Conservation (phyloP, 805 yeast genomes). For the Metschnikowia cubensis region DNA sequence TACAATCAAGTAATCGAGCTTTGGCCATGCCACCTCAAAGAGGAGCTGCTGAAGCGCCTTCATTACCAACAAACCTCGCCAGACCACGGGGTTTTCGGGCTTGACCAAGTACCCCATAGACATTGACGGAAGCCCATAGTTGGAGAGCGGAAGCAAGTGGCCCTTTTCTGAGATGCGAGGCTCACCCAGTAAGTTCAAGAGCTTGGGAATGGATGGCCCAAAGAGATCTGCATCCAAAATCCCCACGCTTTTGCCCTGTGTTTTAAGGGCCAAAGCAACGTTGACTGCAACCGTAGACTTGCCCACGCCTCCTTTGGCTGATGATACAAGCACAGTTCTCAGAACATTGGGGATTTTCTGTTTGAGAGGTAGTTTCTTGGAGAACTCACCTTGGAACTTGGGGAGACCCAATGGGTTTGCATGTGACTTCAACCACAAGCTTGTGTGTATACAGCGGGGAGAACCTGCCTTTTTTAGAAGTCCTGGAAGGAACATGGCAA, state of each 20-base stretch:
- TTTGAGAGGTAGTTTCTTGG: conserved; percentile 43
- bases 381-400: conserved; percentile 6
- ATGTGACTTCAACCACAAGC: conserved; percentile 8
- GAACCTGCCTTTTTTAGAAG: not conserved
- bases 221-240: conserved; percentile 76
- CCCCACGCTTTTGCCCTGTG: conserved; percentile 56
- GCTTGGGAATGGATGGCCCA: conserved; percentile 79
- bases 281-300: conserved; percentile 73
- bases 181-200: conserved; percentile 66
- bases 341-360: conserved; percentile 57
- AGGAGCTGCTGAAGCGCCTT: conserved; percentile 82
- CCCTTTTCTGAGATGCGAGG: conserved; percentile 55
- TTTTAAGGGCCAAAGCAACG: conserved; percentile 57
- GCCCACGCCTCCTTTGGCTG: conserved; percentile 82
- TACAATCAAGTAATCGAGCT: conserved; percentile 62
- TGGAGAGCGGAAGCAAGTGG: conserved; percentile 59
- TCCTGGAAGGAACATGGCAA: not conserved
- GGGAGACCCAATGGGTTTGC: conserved; percentile 44
- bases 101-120: conserved; percentile 80
- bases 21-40: conserved; percentile 74
- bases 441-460: not conserved
- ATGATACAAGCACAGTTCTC: conserved; percentile 60
- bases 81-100: conserved; percentile 67
- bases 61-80: conserved; percentile 87
- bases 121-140: conserved; percentile 79